Conservation (phyloP, 164 flowering plant species). For the Piper betle region DNA sequence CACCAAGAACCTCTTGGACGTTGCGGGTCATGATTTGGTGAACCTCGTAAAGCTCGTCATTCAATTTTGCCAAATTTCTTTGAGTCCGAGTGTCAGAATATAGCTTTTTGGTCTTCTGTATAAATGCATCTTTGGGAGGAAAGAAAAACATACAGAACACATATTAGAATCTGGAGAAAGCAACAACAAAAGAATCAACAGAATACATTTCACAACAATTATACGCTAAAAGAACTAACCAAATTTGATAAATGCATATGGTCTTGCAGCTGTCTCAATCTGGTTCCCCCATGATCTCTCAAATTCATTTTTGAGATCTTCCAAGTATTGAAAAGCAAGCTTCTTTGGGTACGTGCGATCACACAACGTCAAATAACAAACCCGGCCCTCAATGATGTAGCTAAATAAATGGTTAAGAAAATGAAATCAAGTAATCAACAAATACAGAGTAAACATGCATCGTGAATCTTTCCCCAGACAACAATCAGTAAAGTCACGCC, state of each 20-base stretch:
- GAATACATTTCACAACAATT: background rate
- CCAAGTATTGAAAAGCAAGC: slow-evolving; percentile 82
- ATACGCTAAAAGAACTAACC: slow-evolving; percentile 25
- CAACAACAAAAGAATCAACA: background rate
- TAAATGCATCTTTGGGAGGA: slow-evolving; percentile 56
- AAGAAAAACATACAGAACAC: slow-evolving; percentile 8
- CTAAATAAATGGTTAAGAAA: slow-evolving; percentile 46
- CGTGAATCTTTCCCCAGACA: background rate
- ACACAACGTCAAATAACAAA: slow-evolving; percentile 88
- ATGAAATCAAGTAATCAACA: background rate
- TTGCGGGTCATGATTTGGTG: slow-evolving; percentile 97
- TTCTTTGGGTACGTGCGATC: slow-evolving; percentile 92
- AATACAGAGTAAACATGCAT: background rate
- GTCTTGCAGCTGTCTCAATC: slow-evolving; percentile 94
- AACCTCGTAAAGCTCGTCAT: slow-evolving; percentile 91
- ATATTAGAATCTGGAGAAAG: background rate
- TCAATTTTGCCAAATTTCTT: slow-evolving; percentile 73
- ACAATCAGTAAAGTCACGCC: background rate
- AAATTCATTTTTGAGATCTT: slow-evolving; percentile 83
- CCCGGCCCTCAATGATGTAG: slow-evolving; percentile 84
- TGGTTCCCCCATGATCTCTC: slow-evolving; percentile 78
- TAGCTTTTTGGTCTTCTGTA: slow-evolving; percentile 81
- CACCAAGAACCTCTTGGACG: slow-evolving; percentile 97
- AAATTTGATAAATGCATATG: slow-evolving; percentile 85
- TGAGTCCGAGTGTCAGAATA: slow-evolving; percentile 86